These are phyloP conservation scores for Rutstroemia sp. DNA, from an alignment of 2,329 filamentous ascomycete genomes.

Conservation along the genomic window DNA sequence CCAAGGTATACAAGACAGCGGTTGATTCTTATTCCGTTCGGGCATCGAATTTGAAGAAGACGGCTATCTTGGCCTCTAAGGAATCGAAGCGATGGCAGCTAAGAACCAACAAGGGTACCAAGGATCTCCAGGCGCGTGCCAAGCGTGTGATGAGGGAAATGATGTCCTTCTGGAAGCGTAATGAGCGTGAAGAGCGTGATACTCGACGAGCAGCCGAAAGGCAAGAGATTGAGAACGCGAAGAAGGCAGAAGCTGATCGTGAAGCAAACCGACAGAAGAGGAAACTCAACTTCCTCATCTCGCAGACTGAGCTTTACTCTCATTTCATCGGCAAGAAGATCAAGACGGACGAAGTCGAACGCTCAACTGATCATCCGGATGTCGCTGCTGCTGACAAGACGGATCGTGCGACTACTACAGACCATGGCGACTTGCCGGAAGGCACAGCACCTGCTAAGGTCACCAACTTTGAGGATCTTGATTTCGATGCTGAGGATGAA, in stretches of 20 bases:
- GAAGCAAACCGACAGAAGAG: constrained; percentile 96
- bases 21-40: constrained; percentile 79
- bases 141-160: constrained; percentile 99
- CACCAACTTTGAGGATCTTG: constrained; percentile 87
- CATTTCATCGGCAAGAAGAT: constrained; percentile 99
- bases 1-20: constrained; percentile 85
- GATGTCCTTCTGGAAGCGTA: constrained; percentile 99
- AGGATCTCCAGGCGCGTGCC: constrained; percentile 91
- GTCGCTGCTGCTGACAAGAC: constrained; percentile 47
- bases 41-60: constrained; percentile 95
- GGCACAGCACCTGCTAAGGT: constrained; percentile 61
- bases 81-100: constrained; percentile 97
- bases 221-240: constrained; percentile 92
- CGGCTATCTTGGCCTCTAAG: constrained; percentile 90
- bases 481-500: constrained; percentile 95
- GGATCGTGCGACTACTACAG: constrained; percentile 29
- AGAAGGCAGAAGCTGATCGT: constrained; percentile 93
- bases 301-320: constrained; percentile 96
- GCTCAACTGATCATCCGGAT: constrained; percentile 76
- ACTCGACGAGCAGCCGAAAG: constrained; percentile 88
- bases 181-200: constrained; percentile 95
- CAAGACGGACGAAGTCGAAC: constrained; percentile 91
- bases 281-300: constrained; percentile 99
- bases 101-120: constrained; percentile 96
- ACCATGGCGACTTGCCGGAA: constrained; percentile 38